phyloP scores from a whole-genome alignment of 176 grass and related monocot genomes.

The Urochloa ruziziensis region DNA sequence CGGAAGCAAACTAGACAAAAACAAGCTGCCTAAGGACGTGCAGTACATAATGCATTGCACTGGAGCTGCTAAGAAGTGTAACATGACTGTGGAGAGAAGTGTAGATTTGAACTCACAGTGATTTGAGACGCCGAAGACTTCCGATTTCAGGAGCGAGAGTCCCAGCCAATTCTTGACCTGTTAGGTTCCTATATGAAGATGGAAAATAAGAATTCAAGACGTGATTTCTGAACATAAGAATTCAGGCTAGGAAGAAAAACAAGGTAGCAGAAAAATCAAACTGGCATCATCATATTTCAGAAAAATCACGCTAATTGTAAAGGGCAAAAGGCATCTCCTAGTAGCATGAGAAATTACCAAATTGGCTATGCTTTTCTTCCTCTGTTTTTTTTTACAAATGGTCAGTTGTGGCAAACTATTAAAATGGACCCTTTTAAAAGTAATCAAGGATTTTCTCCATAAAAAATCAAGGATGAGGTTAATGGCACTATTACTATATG shows the following conservation, averaged over 20 bases:
- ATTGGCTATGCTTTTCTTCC: neutral
- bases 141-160: conserved; percentile 75
- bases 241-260: neutral
- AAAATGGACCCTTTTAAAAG: neutral
- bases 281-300: neutral
- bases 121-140: conserved; percentile 58
- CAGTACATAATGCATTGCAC: neutral
- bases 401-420: neutral
- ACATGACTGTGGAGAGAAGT: neutral
- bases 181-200: conserved; percentile 67
- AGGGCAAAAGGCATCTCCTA: neutral
- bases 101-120: conserved; percentile 43
- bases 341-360: neutral
- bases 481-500: neutral
- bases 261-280: conserved; percentile 11
- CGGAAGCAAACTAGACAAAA: conserved; percentile 52
- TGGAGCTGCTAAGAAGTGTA: neutral
- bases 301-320: neutral
- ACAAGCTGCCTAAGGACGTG: neutral
- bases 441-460: neutral
- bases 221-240: neutral
- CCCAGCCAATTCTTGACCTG: conserved; percentile 67
- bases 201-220: conserved; percentile 35
- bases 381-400: neutral
- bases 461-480: neutral